Conservation (phyloP, 2,329 filamentous ascomycete species). For the Elsinoe fawcettii region DNA sequence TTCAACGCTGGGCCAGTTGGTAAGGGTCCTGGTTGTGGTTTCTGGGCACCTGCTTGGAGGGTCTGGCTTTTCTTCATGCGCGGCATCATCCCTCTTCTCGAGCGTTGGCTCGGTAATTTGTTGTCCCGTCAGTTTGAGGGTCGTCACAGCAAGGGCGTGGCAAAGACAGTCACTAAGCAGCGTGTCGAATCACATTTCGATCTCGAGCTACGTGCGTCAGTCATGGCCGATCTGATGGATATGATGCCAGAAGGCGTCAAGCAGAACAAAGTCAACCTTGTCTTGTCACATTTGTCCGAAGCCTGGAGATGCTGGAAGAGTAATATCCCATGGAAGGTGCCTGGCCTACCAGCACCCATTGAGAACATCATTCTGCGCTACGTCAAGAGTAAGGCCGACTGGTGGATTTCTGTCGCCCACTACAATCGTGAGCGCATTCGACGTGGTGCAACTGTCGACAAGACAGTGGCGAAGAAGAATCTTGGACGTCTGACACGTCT, state of each 20-base stretch:
- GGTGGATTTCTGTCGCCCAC: slow-evolving; percentile 99
- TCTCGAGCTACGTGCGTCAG: slow-evolving; percentile 89
- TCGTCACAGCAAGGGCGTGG: slow-evolving; percentile 95
- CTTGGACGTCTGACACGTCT: slow-evolving; percentile 86
- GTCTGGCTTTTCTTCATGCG: slow-evolving; percentile 99
- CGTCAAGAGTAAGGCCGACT: slow-evolving; percentile 98
- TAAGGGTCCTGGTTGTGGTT: slow-evolving; percentile 94
- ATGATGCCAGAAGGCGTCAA: slow-evolving; percentile 99
- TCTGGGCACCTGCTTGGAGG: slow-evolving; percentile 98
- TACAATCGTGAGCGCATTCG: slow-evolving; percentile 98
- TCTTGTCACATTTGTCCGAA: slow-evolving; percentile 92
- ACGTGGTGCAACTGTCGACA: slow-evolving; percentile 93
- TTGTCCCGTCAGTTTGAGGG: slow-evolving; percentile 97
- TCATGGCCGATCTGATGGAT: slow-evolving; percentile 98
- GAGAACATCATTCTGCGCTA: slow-evolving; percentile 98
- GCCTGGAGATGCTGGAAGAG: slow-evolving; percentile 99
- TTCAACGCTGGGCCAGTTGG: slow-evolving; percentile 97
- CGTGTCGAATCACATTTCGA: slow-evolving; percentile 98
- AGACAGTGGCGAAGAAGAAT: slow-evolving; percentile 99
- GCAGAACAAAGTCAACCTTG: slow-evolving; percentile 98
- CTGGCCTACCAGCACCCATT: slow-evolving; percentile 88
- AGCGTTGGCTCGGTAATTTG: slow-evolving; percentile 94
- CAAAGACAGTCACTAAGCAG: slow-evolving; percentile 98
- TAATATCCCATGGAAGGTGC: slow-evolving; percentile 99
- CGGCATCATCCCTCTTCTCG: slow-evolving; percentile 91